Evolutionary conservation across 2,329 filamentous ascomycete genomes (phyloP).

Genomic region (Pseudovirgaria hyperparasitica): DNA sequence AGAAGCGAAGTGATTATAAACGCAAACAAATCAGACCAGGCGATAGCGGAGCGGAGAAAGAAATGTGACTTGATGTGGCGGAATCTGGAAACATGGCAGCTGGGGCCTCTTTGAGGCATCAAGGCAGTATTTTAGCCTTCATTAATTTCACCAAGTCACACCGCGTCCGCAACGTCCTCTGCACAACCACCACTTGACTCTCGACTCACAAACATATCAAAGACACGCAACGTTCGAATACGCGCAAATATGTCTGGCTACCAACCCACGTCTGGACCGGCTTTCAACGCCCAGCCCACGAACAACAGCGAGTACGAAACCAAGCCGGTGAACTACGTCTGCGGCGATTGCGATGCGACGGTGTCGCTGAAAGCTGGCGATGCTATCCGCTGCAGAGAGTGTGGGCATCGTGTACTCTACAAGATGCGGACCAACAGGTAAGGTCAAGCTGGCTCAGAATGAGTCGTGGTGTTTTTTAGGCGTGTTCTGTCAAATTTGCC

Average conservation of each 20-base stretch:
- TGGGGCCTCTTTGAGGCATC: no score
- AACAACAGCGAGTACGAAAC: constrained; percentile 48
- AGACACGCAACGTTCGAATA: neutral
- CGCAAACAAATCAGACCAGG: no score
- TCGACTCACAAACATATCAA: neutral
- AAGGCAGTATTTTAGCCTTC: no score
- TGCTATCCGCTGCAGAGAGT: constrained; percentile 79
- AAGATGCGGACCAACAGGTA: constrained; percentile 97
- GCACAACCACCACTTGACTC: neutral
- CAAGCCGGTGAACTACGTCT: constrained; percentile 40
- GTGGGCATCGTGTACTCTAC: constrained; percentile 89
- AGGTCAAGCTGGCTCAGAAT: no score
- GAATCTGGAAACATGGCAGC: no score
- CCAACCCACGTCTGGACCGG: constrained; percentile 5
- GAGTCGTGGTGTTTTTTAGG: no score
- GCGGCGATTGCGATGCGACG: constrained; percentile 73
- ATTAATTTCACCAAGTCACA: no score
- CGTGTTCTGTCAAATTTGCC: no score
- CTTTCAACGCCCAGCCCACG: constrained; percentile 28
- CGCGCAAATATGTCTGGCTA: constrained; percentile 7
- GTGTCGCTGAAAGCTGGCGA: constrained; percentile 66
- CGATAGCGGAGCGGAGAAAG: no score
- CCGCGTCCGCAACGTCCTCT: no score
- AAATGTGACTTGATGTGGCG: no score
- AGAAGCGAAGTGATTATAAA: no score